Conservation (phyloP, 352 stramenopile species). For the Thraustochytrium striatum region DNA sequence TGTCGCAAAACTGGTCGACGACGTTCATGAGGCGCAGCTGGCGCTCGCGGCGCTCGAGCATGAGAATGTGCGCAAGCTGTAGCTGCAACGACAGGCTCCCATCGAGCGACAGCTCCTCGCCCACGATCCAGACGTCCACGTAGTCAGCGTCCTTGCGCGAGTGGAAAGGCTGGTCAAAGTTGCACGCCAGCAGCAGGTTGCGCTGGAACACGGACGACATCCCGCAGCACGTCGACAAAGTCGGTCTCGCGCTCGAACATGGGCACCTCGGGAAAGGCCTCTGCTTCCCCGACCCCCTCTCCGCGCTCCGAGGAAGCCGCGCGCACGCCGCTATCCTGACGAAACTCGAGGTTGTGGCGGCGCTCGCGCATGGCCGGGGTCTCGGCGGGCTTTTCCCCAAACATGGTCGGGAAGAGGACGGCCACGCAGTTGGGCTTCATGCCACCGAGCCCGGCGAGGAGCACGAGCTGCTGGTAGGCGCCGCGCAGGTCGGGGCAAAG, state of each 20-base stretch:
- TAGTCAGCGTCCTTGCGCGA: neutral
- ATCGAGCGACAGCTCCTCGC: constrained; percentile 6
- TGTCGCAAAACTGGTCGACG: constrained; percentile 12
- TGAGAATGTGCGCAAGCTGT: constrained; percentile 35
- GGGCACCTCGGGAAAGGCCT: neutral
- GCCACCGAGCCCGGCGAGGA: constrained; percentile 65
- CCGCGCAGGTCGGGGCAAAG: constrained; percentile 55
- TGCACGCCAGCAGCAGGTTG: constrained; percentile 31
- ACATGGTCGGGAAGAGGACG: constrained; percentile 57
- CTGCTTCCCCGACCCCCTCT: no score
- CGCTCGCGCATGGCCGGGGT: no score
- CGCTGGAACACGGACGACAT: constrained; percentile 8
- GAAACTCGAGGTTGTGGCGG: no score
- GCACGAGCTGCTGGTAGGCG: constrained; percentile 66
- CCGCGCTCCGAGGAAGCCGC: no score
- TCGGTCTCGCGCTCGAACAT: neutral
- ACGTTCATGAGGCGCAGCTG: constrained; percentile 27
- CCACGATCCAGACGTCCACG: constrained; percentile 40
- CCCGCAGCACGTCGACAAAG: constrained; percentile 31
- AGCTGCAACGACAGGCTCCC: neutral
- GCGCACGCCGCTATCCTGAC: no score
- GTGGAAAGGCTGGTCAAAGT: no score
- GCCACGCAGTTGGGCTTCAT: constrained; percentile 71
- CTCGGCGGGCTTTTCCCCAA: no score
- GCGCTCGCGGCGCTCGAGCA: neutral